Evolutionary conservation across 2,329 filamentous ascomycete genomes (phyloP).

Genomic region (Colletotrichum graminicola): DNA sequence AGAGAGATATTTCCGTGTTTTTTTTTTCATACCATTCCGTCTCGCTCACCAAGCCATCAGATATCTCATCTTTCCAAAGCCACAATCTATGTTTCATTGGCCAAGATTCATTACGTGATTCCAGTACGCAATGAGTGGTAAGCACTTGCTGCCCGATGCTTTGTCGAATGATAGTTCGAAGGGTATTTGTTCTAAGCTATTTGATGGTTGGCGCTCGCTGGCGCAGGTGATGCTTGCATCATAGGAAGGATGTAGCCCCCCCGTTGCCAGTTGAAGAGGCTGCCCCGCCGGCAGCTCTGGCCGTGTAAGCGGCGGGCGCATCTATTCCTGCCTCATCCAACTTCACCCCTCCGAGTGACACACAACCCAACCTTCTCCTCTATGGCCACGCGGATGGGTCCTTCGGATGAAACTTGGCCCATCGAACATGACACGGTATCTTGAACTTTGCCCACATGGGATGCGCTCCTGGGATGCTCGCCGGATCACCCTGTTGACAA

Average conservation of each 20-base stretch:
- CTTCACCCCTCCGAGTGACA: conserved; percentile 26
- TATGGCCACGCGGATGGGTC: neutral
- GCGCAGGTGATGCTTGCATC: neutral
- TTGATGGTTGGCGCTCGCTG: neutral
- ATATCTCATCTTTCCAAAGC: neutral
- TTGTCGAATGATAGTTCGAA: neutral
- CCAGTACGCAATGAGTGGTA: neutral
- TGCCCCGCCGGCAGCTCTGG: neutral
- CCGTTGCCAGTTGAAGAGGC: too few species aligned
- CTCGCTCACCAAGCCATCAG: neutral
- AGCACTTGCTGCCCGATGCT: neutral
- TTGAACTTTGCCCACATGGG: conserved; percentile 19
- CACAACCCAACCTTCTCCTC: neutral
- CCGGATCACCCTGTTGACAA: neutral
- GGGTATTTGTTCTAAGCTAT: neutral
- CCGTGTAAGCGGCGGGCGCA: neutral
- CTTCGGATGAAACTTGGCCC: conserved; percentile 33
- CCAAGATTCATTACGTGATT: neutral
- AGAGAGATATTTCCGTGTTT: accelerated
- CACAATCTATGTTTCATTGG: neutral
- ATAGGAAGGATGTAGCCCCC: neutral
- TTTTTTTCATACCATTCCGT: neutral
- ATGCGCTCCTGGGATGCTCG: neutral
- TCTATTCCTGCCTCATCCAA: neutral
- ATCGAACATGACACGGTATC: conserved; percentile 20